These are phyloP conservation scores for Cercophora samala DNA, from an alignment of 495 filamentous ascomycete species.

Conservation along the genomic window DNA sequence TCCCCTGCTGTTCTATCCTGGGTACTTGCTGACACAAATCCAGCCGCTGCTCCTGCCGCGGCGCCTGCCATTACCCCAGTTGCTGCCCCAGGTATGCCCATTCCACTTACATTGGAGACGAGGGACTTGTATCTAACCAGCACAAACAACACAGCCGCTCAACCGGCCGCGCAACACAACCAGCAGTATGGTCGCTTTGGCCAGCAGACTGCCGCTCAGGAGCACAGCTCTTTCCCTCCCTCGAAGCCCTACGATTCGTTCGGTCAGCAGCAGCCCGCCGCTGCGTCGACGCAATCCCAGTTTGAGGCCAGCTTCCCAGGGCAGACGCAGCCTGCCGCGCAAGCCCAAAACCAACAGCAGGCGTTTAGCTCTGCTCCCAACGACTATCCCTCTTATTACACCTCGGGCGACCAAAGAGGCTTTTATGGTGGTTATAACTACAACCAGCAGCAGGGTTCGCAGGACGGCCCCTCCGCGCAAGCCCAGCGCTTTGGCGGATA, in stretches of 20 bases:
- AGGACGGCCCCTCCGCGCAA: constrained; percentile 59
- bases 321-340: constrained; percentile 59
- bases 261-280: constrained; percentile 44
- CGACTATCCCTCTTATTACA: constrained; percentile 85
- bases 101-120: not conserved
- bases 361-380: constrained; percentile 69
- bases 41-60: constrained; percentile 34
- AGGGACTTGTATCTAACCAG: constrained; percentile 31
- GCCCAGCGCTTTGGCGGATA: constrained; percentile 74
- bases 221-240: constrained; percentile 53
- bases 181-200: constrained; percentile 74
- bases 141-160: constrained; percentile 30
- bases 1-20: constrained; percentile 4
- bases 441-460: constrained; percentile 60
- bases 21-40: constrained; percentile 28
- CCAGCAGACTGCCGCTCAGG: constrained; percentile 48
- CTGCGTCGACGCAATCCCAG: constrained; percentile 44
- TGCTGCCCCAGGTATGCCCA: constrained; percentile 30
- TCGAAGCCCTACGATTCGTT: constrained; percentile 91
- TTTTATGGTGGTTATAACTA: constrained; percentile 73
- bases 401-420: constrained; percentile 72
- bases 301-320: constrained; percentile 46
- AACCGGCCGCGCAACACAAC: constrained; percentile 45
- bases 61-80: constrained; percentile 29
- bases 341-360: constrained; percentile 49